Evolutionary conservation across 306 rosid genomes (phyloP).

Genomic region (Malus sylvestris): DNA sequence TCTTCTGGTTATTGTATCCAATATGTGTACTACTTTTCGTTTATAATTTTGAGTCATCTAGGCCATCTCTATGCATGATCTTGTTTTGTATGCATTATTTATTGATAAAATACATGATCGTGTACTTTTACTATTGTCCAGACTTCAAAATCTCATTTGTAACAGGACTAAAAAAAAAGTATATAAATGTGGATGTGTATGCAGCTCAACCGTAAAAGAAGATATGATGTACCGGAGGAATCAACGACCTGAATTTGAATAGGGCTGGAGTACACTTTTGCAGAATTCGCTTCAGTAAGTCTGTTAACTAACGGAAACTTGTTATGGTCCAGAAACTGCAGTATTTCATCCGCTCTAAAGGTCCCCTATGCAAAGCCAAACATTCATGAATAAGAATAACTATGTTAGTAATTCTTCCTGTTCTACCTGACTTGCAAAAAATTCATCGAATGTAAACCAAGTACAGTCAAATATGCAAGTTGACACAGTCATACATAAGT

Average conservation of each 20-base stretch:
- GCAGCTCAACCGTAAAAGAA: neutral
- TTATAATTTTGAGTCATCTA: neutral
- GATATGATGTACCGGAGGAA: conserved; percentile 1
- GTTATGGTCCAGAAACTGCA: conserved; percentile 66
- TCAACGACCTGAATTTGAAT: conserved; percentile 69
- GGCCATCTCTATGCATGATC: neutral
- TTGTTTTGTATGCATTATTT: neutral
- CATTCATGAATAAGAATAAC: neutral
- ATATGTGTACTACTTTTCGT: neutral
- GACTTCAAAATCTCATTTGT: neutral
- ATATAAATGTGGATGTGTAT: neutral
- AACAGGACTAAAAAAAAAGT: neutral
- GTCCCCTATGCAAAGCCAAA: conserved; percentile 59
- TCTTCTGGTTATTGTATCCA: neutral
- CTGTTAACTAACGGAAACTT: conserved; percentile 77
- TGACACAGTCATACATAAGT: neutral
- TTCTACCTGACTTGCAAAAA: neutral
- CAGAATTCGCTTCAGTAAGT: conserved; percentile 68
- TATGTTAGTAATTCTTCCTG: conserved; percentile 6
- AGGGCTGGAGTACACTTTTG: conserved; percentile 68
- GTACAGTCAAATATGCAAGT: neutral
- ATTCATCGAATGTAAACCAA: neutral
- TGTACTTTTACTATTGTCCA: neutral
- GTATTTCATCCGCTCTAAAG: conserved; percentile 43
- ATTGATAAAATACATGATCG: neutral